Percentiles rank a stretch among this genome's conserved stretches.
Conservation (phyloP, 805 yeast species). For the Wickerhamomyces rabaulensis region DNA sequence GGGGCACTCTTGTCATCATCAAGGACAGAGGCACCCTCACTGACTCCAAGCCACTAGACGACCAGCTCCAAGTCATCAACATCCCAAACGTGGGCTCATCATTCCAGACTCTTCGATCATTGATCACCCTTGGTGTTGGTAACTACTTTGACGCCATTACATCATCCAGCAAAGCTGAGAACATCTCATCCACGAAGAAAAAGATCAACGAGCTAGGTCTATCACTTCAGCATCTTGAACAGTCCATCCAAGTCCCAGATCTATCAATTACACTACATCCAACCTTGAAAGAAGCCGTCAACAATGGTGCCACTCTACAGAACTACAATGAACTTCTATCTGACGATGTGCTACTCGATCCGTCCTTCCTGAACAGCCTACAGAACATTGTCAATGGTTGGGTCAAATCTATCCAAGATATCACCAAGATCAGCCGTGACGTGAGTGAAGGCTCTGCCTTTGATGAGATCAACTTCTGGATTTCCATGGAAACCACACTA, state of each 20-base stretch:
- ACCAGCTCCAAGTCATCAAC: conserved; percentile 30
- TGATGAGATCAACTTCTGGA: conserved; percentile 80
- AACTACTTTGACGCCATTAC: conserved; percentile 61
- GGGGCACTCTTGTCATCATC: conserved; percentile 34
- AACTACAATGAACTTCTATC: conserved; percentile 27
- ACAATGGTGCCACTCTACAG: conserved; percentile 25
- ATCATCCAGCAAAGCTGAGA: conserved; percentile 24
- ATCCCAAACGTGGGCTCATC: conserved; percentile 27
- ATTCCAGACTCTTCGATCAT: conserved; percentile 49
- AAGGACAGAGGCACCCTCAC: conserved; percentile 35
- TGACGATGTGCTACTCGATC: conserved; percentile 38
- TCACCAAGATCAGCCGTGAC: conserved; percentile 49
- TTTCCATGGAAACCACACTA: conserved; percentile 59
- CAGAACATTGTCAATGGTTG: conserved; percentile 69
- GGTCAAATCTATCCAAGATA: conserved; percentile 57
- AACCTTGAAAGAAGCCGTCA: conserved; percentile 35
- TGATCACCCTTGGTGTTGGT: conserved; percentile 58
- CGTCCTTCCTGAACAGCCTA: conserved; percentile 57
- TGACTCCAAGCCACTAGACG: conserved; percentile 19
- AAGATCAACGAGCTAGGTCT: conserved; percentile 64
- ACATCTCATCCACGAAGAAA: conserved; percentile 45
- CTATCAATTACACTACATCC: conserved; percentile 49
- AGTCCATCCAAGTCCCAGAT: conserved; percentile 65
- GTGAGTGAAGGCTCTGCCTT: conserved; percentile 49
- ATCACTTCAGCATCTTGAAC: conserved; percentile 64